Evolutionary conservation across 495 filamentous ascomycete genomes (phyloP), one percentile per base, ranked within the genome.

Genomic region (Friedmanniomyces simplex): DNA sequence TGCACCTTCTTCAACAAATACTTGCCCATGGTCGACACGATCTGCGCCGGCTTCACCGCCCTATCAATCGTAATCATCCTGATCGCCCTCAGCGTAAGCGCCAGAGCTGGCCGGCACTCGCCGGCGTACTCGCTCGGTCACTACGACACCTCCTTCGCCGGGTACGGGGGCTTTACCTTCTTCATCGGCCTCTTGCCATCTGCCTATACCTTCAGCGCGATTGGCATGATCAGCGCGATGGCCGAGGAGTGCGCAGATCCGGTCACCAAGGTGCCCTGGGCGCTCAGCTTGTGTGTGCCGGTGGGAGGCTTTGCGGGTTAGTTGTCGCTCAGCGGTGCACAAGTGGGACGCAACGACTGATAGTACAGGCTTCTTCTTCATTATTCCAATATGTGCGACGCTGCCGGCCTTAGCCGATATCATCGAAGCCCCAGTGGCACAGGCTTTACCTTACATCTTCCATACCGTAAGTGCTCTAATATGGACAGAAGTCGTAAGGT

Each of bases 361-460:
- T 4, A 2, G 18, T 7, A 43, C 8, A 52, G 49, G 76, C 34
- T 55, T 77, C 49, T 63, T 77, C 46, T 77, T 75, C 55, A 62
- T 79, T 59, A 69, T 79, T 18, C 76, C 76, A 0, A 68, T 79
- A 50, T 68, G 75, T 47, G 77, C 77, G 28, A 73, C 78, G 14
- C 65, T 79, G 6, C 75, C 75, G 25, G 69, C 76, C 39, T 65
- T 79, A 12, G 65, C 66, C 25, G 65, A 60, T n/a, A 67, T 79
- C 20, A 67, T 77, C 25, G 59, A 14, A 12, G 60, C 50, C 1
- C 55, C 60, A 16, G 42, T 13, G 14, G 60, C 41, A 5, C 60
- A 62, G 34, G 46, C 61, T 8, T 42, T 63, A n/a, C 54, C 54
- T 4, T 48, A 49, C 43, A 22, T 59, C 39, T 60, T n/a, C 66